Percentiles rank a stretch among this genome's conserved stretches.
Conservation (phyloP, 495 filamentous ascomycete genomes). For the Penicillium herquei region DNA sequence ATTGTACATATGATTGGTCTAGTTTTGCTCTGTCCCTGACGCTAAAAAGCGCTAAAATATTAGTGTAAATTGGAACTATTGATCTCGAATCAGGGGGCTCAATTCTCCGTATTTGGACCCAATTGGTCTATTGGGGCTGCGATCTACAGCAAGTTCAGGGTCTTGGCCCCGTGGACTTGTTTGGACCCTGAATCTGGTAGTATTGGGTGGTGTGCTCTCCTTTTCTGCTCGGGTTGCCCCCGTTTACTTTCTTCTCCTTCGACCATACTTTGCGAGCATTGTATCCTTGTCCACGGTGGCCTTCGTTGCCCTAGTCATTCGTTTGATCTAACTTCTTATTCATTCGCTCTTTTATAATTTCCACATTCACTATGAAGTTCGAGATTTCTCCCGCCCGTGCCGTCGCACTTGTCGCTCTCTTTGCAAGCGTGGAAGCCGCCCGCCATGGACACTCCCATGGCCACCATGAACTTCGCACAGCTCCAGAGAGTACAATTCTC, state of each 20-base stretch:
- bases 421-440: slow-evolving; percentile 49
- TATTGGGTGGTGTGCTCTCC: slow-evolving; percentile 13
- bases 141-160: slow-evolving; percentile 15
- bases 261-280: slow-evolving; percentile 30
- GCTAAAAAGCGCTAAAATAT: slow-evolving; percentile 18
- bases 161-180: background rate
- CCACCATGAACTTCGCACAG: slow-evolving; percentile 22
- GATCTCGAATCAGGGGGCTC: slow-evolving; percentile 16
- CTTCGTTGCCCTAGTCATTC: slow-evolving; percentile 25
- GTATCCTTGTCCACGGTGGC: slow-evolving; percentile 25
- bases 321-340: slow-evolving; percentile 16
- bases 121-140: background rate
- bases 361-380: slow-evolving; percentile 35
- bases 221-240: slow-evolving; percentile 19
- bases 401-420: slow-evolving; percentile 57
- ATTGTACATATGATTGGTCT: slow-evolving; percentile 9
- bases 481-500: slow-evolving; percentile 17
- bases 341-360: slow-evolving; percentile 17
- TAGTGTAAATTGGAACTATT: slow-evolving; percentile 2
- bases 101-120: too few relatives aligned
- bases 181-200: background rate
- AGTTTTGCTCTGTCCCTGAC: slow-evolving; percentile 16
- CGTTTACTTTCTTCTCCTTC: slow-evolving; percentile 16
- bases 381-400: slow-evolving; percentile 24
- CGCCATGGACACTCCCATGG: slow-evolving; percentile 34